phyloP scores from a whole-genome alignment of 139 green algal species.

The Closterium sp. region DNA sequence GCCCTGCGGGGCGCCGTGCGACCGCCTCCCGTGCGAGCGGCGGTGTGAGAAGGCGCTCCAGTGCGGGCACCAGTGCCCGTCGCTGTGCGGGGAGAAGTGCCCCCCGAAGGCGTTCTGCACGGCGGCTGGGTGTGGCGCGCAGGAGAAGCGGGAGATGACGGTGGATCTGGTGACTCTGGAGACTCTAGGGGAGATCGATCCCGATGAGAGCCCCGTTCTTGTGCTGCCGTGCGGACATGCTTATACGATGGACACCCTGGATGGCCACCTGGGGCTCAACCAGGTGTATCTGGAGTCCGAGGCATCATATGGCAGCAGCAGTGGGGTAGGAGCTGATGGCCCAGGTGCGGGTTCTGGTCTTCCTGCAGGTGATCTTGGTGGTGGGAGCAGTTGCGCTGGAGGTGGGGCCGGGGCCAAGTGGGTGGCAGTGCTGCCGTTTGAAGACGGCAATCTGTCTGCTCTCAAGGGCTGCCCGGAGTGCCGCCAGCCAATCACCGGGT shows the following conservation, averaged over 20 bases:
- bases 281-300: constrained; percentile 2
- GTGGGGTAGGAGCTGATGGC: no score
- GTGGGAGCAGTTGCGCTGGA: no score
- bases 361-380: no score
- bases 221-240: constrained; percentile 64
- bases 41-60: constrained; percentile 56
- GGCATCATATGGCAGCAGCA: no score
- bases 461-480: background rate
- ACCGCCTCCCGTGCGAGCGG: constrained; percentile 66
- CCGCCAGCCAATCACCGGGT: constrained; percentile 4
- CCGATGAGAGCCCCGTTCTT: constrained; percentile 61
- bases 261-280: constrained; percentile 31
- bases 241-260: constrained; percentile 36
- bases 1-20: constrained; percentile 68
- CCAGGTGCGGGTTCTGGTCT: no score
- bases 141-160: constrained; percentile 27
- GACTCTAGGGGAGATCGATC: constrained; percentile 50
- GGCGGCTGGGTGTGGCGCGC: constrained; percentile 1
- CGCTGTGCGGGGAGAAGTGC: constrained; percentile 62
- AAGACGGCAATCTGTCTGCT: background rate
- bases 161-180: constrained; percentile 59
- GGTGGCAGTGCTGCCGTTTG: constrained; percentile 3
- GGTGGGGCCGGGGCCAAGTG: background rate
- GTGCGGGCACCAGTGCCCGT: constrained; percentile 63
- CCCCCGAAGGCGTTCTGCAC: constrained; percentile 44